phyloP scores from a whole-genome alignment of 345 rosid species.

The Brassica rapa region DNA sequence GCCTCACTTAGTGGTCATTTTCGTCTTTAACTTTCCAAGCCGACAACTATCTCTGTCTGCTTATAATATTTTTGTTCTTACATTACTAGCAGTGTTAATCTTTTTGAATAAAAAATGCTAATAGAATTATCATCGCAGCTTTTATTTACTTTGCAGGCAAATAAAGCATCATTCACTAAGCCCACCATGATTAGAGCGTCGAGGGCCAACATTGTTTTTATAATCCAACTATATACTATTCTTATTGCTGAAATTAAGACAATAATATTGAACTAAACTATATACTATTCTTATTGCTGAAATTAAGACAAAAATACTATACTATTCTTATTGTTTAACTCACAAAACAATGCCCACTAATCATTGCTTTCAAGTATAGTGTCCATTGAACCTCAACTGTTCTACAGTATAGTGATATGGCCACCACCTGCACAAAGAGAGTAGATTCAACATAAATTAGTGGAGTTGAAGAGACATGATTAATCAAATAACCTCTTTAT shows the following conservation, averaged over 20 bases:
- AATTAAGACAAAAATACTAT: constrained; percentile 29
- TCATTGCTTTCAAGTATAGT: constrained; percentile 39
- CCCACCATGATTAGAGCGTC: constrained; percentile 43
- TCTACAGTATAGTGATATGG: constrained; percentile 14
- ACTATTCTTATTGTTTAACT: constrained; percentile 8
- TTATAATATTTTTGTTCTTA: constrained; percentile 30
- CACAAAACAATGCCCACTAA: constrained; percentile 37
- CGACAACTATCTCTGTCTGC: constrained; percentile 36
- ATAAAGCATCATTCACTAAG: constrained; percentile 41
- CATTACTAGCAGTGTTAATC: constrained; percentile 35
- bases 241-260: constrained; percentile 35
- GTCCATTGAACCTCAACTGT: constrained; percentile 32
- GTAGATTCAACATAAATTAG: constrained; percentile 1
- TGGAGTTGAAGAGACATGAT: neutral
- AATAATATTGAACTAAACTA: neutral
- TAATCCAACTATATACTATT: constrained; percentile 27
- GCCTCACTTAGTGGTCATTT: neutral
- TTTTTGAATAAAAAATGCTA: neutral
- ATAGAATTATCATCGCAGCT: constrained; percentile 38
- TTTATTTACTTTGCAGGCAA: constrained; percentile 44
- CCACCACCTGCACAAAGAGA: constrained; percentile 22
- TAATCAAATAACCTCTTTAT: neutral
- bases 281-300: constrained; percentile 34
- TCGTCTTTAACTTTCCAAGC: constrained; percentile 20
- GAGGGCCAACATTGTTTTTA: constrained; percentile 31